Percentiles rank a stretch among this genome's conserved stretches.
phyloP scores from a whole-genome alignment of 139 green algal genomes.

The Chlamydomonas incerta region DNA sequence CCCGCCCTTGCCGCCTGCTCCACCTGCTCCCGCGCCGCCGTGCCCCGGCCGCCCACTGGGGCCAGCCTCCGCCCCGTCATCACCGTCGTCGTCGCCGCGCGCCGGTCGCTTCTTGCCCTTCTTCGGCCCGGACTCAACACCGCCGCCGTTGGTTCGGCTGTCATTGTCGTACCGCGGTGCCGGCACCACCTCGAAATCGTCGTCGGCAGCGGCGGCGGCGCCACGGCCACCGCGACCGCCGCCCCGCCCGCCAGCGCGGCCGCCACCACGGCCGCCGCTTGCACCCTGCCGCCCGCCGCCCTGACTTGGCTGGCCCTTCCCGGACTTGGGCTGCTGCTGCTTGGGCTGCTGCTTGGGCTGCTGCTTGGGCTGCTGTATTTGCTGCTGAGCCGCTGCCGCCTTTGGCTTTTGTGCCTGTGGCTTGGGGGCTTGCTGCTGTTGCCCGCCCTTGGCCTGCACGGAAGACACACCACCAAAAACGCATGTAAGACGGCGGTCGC shows the following conservation, averaged over 20 bases:
- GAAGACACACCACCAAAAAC: no score
- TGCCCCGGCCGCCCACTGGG: not conserved
- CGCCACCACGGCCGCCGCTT: no score
- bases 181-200: conserved; percentile 38
- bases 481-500: no score
- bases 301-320: not conserved
- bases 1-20: not conserved
- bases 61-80: not conserved
- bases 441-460: no score
- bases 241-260: no score
- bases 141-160: not conserved
- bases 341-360: not conserved
- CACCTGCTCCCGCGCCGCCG: not conserved
- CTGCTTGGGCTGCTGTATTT: not conserved
- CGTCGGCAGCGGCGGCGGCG: not conserved
- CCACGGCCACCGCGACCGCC: no score
- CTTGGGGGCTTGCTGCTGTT: no score
- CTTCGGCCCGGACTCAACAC: not conserved
- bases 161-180: not conserved
- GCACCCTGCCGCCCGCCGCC: not conserved
- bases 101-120: not conserved
- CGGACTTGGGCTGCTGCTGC: not conserved
- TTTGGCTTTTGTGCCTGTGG: no score
- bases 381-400: not conserved
- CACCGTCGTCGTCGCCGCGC: not conserved